These are phyloP conservation scores for Russula abietina DNA, from an alignment of 768 basidiomycete species.

Conservation along the genomic window DNA sequence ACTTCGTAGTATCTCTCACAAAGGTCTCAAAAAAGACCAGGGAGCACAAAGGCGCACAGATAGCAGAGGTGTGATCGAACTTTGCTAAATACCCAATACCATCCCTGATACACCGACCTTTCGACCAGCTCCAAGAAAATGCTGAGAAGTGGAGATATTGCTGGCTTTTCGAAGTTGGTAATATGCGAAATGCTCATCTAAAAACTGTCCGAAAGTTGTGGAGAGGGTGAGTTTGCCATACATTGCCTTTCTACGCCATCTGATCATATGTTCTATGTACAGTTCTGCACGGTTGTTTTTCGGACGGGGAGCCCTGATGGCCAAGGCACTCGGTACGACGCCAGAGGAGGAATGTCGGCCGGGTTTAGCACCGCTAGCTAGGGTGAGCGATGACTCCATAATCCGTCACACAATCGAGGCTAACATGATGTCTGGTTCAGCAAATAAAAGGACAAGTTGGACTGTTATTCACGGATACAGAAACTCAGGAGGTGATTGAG, in stretches of 20 bases:
- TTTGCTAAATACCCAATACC: background rate
- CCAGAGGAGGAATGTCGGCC: constrained; percentile 78
- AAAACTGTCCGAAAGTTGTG: constrained; percentile 91
- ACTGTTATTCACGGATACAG: constrained; percentile 83
- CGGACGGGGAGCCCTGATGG: constrained; percentile 84
- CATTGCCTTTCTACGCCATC: background rate
- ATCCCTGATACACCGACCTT: constrained; percentile 5
- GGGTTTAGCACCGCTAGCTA: constrained; percentile 74
- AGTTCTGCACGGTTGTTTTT: constrained; percentile 90
- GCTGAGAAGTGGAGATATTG: constrained; percentile 90
- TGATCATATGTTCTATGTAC: constrained; percentile 16
- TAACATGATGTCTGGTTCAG: constrained; percentile 36
- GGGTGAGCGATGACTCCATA: constrained; percentile 40
- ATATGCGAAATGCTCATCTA: constrained; percentile 91
- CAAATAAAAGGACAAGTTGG: constrained; percentile 95
- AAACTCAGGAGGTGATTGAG: constrained; percentile 83
- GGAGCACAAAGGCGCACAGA: constrained; percentile 80
- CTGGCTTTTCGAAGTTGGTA: constrained; percentile 92
- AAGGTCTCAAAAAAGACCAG: constrained; percentile 92
- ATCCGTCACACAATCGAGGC: background rate
- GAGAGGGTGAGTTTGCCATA: constrained; percentile 64
- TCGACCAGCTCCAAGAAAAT: constrained; percentile 65
- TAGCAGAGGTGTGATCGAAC: constrained; percentile 56
- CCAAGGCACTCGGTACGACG: constrained; percentile 87
- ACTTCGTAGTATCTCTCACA: constrained; percentile 72